Evolutionary conservation across 345 rosid genomes (phyloP).

Genomic region (Aquilaria sinensis): DNA sequence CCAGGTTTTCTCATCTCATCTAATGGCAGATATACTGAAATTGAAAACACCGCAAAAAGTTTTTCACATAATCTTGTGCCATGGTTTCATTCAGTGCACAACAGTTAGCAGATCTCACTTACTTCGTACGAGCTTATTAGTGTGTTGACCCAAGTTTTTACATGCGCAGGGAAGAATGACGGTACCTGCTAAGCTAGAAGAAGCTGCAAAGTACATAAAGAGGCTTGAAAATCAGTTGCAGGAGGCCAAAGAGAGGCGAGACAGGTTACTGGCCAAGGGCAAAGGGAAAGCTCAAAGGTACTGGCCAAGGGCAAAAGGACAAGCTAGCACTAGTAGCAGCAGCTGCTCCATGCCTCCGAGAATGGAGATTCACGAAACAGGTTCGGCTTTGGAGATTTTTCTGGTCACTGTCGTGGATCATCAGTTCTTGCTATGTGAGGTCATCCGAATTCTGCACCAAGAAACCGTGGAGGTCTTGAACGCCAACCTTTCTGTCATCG

Average conservation of each 20-base stretch:
- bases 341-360: conserved; percentile 18
- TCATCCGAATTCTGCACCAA: conserved; percentile 34
- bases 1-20: conserved; percentile 15
- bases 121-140: no score
- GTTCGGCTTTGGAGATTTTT: conserved; percentile 30
- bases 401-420: conserved; percentile 21
- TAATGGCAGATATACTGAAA: no score
- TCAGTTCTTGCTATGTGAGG: conserved; percentile 29
- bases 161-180: conserved; percentile 27
- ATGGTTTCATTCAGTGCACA: no score
- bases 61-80: no score
- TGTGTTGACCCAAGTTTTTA: neutral
- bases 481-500: conserved; percentile 29
- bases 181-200: conserved; percentile 52
- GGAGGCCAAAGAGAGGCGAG: conserved; percentile 27
- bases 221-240: conserved; percentile 24
- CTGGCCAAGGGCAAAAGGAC: neutral
- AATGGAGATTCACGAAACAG: conserved; percentile 28
- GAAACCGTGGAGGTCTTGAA: conserved; percentile 32
- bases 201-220: conserved; percentile 39
- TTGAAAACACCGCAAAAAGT: no score
- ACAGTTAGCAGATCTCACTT: no score
- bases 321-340: no score
- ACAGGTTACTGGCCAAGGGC: conserved; percentile 9
- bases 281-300: conserved; percentile 22